Evolutionary conservation across 345 rosid genomes (phyloP), one percentile per base, ranked within the genome.

Genomic region (Brassica rapa): DNA sequence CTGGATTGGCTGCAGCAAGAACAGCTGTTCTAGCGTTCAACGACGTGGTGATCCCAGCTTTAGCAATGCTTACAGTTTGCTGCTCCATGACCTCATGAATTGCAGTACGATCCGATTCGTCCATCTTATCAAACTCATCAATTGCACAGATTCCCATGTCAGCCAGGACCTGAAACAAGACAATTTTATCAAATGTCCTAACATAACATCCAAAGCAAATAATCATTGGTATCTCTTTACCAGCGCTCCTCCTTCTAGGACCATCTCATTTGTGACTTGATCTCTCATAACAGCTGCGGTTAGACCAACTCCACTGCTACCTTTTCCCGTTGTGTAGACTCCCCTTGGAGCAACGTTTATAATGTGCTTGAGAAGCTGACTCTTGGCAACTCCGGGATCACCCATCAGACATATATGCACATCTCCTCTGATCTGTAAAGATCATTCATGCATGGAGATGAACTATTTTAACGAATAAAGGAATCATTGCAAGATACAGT

Each of bases 121-220:
- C 99, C 99, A 95, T 95, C 89, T 95, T 95, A 84, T 95, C 99
- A 80, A 95, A 95, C 83, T 95, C 99, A 80, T 95, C 99, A 81
- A 95, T 95, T 71, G 99, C 99, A 84, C 99, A 95, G 33, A 95
- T 95, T 74, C 99, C 98, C 99, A 93, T 95, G 82, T 95, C 99
- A 41, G 98, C 99, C 66, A 95, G 85, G 39, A 93, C 99, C 99
- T 95, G 90, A 70, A 83, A 86, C 53, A 10, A 80, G 11, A 82
- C 3, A 19, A 43, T 43, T 11, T 10, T 8, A 62, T 8, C 8
- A 63, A 68, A 66, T 78, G 74, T 19, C 55, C 30, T 73, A 5
- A 24, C 60, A 61, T 66, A 33, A 39, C 15, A 64, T 41, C 43
- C 3, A 24, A 74, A 15, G 35, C 1, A 9, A 57, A 70, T 16